Base-by-base conservation (phyloP, 441 rosid species). In the Populus hybrid region DNA sequence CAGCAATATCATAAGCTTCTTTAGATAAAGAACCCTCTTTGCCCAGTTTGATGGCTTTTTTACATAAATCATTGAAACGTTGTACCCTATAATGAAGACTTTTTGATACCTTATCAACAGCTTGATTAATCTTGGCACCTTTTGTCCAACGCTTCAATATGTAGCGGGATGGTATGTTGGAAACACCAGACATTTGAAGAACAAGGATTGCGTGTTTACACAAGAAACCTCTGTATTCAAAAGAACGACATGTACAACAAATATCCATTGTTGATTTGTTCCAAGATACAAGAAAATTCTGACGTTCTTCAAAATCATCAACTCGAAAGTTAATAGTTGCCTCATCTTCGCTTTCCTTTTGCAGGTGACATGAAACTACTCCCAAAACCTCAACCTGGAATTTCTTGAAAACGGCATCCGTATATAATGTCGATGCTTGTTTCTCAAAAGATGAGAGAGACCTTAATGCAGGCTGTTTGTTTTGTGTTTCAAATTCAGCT, bases 201-300 rank as follows among this genome's bases (percentile, higher is more conserved):
- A 89, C 91, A 72, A 92, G 87, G 74, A 92, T 82, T 3, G 89
- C 88, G 77, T 92, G 96, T 79, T 87, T 89, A 84, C 96, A 90
- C 61, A 92, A 89, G 80, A 86, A 81, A 40, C 94, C 96, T 75
- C 85, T 84, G 82, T 86, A 88, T 72, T 89, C 92, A 73, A 89
- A 90, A 71, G 81, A 84, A 75, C 81, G 89, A 74, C 97, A 90
- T 70, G 83, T 83, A 83, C 97, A 92, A 70, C 78, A 65, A 74
- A 90, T 74, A 76, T 85, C 85, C 76, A 78, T 77, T 77, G 83
- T 50, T 70, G 81, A 73, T 76, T 83, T 82, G 54, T 88, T 88
- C 92, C 90, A 86, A 57, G 77, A 26, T 61, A 89, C 84, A 30
- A 77, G 73, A 72, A 88, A 90, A 73, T 76, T 77, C 64, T 76